Evolutionary conservation across 192 early-diverging fungal genomes (phyloP), one percentile per base, ranked within the genome.

Genomic region (Lunasporangiospora selenospora): DNA sequence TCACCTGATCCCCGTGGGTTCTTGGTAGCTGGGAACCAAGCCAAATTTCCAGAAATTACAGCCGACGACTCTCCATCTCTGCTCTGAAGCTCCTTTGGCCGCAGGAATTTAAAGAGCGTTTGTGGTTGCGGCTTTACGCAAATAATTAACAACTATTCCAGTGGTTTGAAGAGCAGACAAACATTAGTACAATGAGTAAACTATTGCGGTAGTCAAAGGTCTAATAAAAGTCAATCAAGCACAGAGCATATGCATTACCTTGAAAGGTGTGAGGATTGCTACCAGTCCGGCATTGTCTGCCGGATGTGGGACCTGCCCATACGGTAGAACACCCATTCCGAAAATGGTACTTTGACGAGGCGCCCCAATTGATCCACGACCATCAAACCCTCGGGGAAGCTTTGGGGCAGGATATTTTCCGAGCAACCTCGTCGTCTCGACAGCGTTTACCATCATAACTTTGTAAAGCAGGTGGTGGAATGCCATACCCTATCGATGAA

Each of bases 401-500:
- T 82, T 86, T 34, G 60, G 55, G 6, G 42, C 39, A 37, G 76
- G 83, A 33, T 87, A 87, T 53, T 83, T 65, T 39, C 85, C 85
- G 13, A 87, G 41, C 11, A 87, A 75, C 41, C 83, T 67, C 6
- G 77, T 84, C 6, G 85, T 87, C 46, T 83, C 81, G 8, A 78
- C 80, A 19, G 79, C 83, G 44, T 84, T 81, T 10, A 87, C 83
- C 80, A 87, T 80, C 55, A 87, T 79, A 1, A 84, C 67, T 41
- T 84, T 84, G 59, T 87, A 83, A 19, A 87, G 60, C 16, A 79
- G 55, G 45, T 87, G 85, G 32, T 84, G 82, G 58, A 84, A 87
- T 3, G 83, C 76, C 85, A 87, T 87, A 8, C 85, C 85, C 78
- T 80, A 34, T 32, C 34, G 15, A 29, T 16, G 45, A 34, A n/a